phyloP scores from a whole-genome alignment of 495 filamentous ascomycete genomes.

The Copromyces sp. region DNA sequence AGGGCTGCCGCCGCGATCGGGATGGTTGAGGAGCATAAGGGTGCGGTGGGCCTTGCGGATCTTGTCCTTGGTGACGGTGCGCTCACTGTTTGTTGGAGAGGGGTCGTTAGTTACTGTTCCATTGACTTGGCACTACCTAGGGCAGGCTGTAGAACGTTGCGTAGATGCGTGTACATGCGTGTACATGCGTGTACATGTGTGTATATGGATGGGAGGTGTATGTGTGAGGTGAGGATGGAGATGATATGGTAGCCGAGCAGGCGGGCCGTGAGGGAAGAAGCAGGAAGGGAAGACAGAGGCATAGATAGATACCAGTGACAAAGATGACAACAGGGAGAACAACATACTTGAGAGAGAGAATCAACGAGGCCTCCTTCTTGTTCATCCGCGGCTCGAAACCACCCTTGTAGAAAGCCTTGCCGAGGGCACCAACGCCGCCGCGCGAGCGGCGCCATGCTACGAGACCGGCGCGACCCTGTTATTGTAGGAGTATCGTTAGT shows the following conservation, averaged over 20 bases:
- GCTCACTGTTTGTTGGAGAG: conserved; percentile 49
- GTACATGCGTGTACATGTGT: neutral
- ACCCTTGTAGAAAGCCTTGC: conserved; percentile 91
- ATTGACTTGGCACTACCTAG: neutral
- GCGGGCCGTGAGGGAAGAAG: neutral
- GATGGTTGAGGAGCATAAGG: conserved; percentile 96
- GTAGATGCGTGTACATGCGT: neutral
- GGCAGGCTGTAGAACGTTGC: neutral
- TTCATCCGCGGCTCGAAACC: conserved; percentile 95
- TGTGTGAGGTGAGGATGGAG: neutral
- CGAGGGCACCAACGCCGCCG: conserved; percentile 65
- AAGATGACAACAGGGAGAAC: neutral
- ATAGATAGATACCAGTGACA: neutral
- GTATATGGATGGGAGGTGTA: neutral
- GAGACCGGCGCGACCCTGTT: conserved; percentile 79
- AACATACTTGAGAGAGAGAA: conserved; percentile 78
- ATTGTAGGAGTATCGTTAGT: neutral
- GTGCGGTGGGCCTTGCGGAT: conserved; percentile 92
- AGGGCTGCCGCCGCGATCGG: conserved; percentile 91
- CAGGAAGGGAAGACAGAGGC: neutral
- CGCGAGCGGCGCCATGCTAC: conserved; percentile 77
- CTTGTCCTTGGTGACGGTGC: conserved; percentile 77
- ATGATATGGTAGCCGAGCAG: neutral
- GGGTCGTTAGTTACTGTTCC: neutral
- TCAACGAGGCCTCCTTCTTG: conserved; percentile 78